These are phyloP conservation scores for Piper longum DNA, from an alignment of 164 flowering plant genomes.

Conservation along the genomic window DNA sequence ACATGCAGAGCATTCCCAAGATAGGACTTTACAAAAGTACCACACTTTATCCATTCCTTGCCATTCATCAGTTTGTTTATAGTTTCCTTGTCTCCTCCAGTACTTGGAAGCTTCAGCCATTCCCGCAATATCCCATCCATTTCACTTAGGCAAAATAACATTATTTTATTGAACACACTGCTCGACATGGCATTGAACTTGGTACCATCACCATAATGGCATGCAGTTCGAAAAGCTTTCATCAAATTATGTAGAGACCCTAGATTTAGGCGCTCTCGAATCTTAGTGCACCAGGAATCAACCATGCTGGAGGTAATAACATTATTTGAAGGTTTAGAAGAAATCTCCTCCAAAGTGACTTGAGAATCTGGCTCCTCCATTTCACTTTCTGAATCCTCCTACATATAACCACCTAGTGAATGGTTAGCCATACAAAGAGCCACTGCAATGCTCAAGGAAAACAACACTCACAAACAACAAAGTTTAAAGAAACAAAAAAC, in stretches of 20 bases:
- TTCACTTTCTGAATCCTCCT: conserved; percentile 16
- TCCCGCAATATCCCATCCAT: conserved; percentile 80
- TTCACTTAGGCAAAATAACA: conserved; percentile 60
- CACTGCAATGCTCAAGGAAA: not conserved
- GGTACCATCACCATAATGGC: conserved; percentile 71
- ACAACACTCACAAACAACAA: not conserved
- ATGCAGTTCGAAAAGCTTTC: conserved; percentile 66
- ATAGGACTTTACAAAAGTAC: conserved; percentile 71
- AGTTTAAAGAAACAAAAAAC: not conserved
- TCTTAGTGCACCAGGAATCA: conserved; percentile 61
- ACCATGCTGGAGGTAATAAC: conserved; percentile 70
- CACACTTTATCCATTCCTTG: conserved; percentile 61
- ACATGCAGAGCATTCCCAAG: conserved; percentile 87
- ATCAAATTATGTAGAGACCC: conserved; percentile 58
- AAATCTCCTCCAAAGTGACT: conserved; percentile 15
- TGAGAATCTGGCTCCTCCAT: conserved; percentile 9
- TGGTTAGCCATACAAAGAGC: not conserved
- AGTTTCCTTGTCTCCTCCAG: conserved; percentile 80
- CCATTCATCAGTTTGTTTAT: conserved; percentile 35
- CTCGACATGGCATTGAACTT: conserved; percentile 64
- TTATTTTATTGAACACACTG: conserved; percentile 73
- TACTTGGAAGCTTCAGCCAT: conserved; percentile 47
- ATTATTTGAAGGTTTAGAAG: conserved; percentile 18
- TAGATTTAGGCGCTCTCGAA: conserved; percentile 33
- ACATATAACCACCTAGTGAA: not conserved